Evolutionary conservation across 768 basidiomycete genomes (phyloP).

Genomic region (Lactifluus piperatus): DNA sequence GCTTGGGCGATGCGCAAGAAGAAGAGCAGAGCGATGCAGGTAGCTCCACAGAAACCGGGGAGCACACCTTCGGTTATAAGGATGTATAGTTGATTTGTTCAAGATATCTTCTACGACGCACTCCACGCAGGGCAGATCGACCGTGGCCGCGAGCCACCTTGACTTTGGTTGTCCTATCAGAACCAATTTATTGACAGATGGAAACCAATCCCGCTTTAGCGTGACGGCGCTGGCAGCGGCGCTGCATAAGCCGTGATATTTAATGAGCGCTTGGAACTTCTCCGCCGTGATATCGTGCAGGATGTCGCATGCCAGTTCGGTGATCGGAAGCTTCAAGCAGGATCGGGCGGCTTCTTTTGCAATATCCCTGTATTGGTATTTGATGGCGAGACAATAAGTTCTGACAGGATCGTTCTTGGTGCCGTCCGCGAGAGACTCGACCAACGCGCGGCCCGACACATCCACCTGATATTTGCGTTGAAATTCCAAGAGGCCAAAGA

Average conservation of each 20-base stretch:
- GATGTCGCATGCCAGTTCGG: not conserved
- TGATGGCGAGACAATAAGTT: conserved; percentile 6
- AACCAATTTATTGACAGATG: too few species aligned
- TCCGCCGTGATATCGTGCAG: not conserved
- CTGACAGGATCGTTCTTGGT: conserved; percentile 8
- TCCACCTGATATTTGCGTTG: conserved; percentile 15
- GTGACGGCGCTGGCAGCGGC: not conserved
- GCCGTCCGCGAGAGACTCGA: not conserved
- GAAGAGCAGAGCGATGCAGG: too few species aligned
- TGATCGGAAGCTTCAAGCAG: not conserved
- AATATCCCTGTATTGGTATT: not conserved
- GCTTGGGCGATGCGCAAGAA: too few species aligned
- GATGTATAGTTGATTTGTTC: too few species aligned
- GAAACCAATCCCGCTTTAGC: not conserved
- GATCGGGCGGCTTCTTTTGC: not conserved
- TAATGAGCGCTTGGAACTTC: not conserved
- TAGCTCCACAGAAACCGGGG: too few species aligned
- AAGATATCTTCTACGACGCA: too few species aligned
- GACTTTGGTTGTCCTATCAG: too few species aligned
- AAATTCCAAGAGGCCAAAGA: conserved; percentile 4
- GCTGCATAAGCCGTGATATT: not conserved
- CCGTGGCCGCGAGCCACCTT: too few species aligned
- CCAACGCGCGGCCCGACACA: not conserved
- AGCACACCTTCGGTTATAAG: too few species aligned
- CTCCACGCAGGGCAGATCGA: too few species aligned